These are phyloP conservation scores for Gyrodon lividus DNA, from an alignment of 768 basidiomycete species.

Conservation along the genomic window DNA sequence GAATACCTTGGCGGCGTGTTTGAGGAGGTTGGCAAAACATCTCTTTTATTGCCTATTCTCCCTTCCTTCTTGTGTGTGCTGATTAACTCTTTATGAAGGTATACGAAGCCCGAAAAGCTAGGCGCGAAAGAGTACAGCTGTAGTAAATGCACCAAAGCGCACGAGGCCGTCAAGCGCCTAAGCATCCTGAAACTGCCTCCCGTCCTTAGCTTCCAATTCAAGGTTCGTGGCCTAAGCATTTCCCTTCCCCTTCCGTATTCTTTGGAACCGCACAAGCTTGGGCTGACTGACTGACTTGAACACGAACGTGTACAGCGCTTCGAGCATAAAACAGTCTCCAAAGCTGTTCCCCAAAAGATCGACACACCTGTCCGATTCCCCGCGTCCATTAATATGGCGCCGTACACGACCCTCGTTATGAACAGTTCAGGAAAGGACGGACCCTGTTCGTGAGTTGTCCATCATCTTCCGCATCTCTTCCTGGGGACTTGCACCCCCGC, in stretches of 20 bases:
- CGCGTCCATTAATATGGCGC: constrained; percentile 81
- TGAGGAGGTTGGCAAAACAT: constrained; percentile 54
- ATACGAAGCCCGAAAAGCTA: constrained; percentile 82
- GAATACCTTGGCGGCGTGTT: constrained; percentile 71
- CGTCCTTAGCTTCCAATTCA: constrained; percentile 92
- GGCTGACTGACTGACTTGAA: not conserved
- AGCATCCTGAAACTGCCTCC: constrained; percentile 84
- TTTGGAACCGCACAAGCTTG: too few relatives aligned
- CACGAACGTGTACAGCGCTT: constrained; percentile 63
- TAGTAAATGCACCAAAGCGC: constrained; percentile 69
- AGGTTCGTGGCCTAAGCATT: constrained; percentile 47
- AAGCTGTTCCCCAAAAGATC: constrained; percentile 77
- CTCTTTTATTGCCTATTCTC: constrained; percentile 6
- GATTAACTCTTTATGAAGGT: constrained; percentile 45
- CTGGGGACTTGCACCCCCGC: not conserved
- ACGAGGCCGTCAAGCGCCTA: constrained; percentile 83
- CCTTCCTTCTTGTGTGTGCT: not conserved
- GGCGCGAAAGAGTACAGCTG: constrained; percentile 83
- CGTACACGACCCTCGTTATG: constrained; percentile 71
- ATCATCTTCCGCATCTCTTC: not conserved
- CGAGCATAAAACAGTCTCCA: constrained; percentile 79
- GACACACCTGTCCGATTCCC: constrained; percentile 83
- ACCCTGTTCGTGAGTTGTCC: constrained; percentile 26
- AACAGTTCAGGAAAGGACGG: constrained; percentile 48
- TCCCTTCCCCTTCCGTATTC: not conserved